Percentiles rank a stretch among this genome's conserved stretches.
phyloP scores from a whole-genome alignment of 202 grass and related monocot genomes.

The Musa balbisiana region DNA sequence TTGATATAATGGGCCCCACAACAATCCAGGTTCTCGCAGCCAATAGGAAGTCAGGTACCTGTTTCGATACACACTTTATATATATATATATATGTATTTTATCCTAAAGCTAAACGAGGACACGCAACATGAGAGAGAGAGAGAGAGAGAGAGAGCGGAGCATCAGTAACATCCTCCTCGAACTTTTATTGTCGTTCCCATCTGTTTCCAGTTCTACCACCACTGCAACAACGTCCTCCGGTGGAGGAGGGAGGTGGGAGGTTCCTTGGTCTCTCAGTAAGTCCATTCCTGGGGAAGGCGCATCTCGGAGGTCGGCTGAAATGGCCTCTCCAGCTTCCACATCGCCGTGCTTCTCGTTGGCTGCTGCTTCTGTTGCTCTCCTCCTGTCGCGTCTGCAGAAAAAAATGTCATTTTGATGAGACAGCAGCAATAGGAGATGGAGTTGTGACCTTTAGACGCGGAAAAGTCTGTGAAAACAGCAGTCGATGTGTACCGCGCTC shows the following conservation, averaged over 20 bases:
- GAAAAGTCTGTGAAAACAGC: background rate
- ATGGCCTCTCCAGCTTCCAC: conserved; percentile 14
- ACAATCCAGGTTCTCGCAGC: no score
- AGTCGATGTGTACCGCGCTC: no score
- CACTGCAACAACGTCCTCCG: background rate
- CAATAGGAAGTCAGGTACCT: no score
- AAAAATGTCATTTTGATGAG: background rate
- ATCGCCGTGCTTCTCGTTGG: conserved; percentile 11
- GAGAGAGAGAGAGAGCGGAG: background rate
- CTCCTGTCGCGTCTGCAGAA: conserved; percentile 2
- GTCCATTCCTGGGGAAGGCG: conserved; percentile 27
- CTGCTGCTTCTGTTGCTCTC: conserved; percentile 21
- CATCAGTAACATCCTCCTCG: background rate
- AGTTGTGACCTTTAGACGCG: background rate
- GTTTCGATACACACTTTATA: background rate
- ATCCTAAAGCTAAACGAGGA: background rate
- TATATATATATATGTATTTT: background rate
- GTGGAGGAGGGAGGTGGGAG: background rate
- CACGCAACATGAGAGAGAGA: background rate
- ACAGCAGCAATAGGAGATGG: no score
- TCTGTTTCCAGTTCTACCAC: background rate
- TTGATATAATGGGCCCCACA: no score
- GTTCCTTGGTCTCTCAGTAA: conserved; percentile 11
- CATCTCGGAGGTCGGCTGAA: conserved; percentile 1
- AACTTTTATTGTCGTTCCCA: background rate